phyloP scores from a whole-genome alignment of 2,329 filamentous ascomycete species.

The Xylariaceae sp. region DNA sequence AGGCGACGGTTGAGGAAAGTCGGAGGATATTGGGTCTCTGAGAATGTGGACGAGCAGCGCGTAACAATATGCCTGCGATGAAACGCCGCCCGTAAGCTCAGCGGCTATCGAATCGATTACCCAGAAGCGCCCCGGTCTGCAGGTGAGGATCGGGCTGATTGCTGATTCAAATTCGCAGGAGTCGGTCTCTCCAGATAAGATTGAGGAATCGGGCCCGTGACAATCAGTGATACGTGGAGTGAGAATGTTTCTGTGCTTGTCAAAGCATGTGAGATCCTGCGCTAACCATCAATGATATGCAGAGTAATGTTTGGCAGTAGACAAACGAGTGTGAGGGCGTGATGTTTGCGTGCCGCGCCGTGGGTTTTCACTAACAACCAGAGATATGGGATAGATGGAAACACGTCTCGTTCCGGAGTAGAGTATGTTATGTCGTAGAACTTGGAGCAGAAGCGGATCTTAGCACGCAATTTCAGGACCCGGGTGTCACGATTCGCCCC shows the following conservation, averaged over 20 bases:
- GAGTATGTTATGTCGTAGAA: constrained; percentile 36
- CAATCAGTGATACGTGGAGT: constrained; percentile 1
- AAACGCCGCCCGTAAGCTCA: background rate
- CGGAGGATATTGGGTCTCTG: constrained; percentile 1
- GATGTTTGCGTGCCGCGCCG: constrained; percentile 6
- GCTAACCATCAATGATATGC: constrained; percentile 36
- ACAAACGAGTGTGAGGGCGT: constrained; percentile 5
- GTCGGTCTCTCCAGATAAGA: background rate
- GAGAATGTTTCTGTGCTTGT: constrained; percentile 14
- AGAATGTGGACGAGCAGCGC: constrained; percentile 14
- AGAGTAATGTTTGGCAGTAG: constrained; percentile 28
- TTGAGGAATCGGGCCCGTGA: constrained; percentile 2
- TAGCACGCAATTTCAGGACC: constrained; percentile 20
- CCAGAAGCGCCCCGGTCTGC: background rate
- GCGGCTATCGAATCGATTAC: constrained; percentile 1
- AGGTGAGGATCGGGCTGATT: constrained; percentile 1
- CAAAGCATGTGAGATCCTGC: constrained; percentile 32
- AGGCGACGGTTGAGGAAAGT: background rate
- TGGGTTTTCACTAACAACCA: constrained; percentile 11
- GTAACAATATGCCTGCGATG: constrained; percentile 21
- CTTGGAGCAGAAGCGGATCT: constrained; percentile 24
- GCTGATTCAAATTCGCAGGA: background rate
- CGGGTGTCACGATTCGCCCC: constrained; percentile 15
- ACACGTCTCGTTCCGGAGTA: constrained; percentile 32
- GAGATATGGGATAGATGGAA: constrained; percentile 30